Conservation (phyloP, 1,284 basidiomycete genomes). For the Schizophyllum commune region DNA sequence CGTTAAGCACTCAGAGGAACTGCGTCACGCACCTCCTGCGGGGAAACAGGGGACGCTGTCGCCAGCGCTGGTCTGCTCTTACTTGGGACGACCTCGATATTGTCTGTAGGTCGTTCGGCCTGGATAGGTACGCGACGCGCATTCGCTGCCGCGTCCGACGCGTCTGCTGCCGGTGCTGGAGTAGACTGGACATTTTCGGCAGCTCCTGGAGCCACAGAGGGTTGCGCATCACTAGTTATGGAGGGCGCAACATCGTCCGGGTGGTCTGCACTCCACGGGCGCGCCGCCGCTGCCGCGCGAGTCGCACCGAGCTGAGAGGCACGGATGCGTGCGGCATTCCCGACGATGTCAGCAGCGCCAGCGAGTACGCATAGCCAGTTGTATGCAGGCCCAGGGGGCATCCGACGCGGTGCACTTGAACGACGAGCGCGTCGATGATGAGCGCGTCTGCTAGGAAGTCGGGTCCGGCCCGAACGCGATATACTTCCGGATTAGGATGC, state of each 20-base stretch:
- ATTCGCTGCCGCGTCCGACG: neutral
- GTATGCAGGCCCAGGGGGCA: slow-evolving; percentile 63
- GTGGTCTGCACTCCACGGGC: neutral
- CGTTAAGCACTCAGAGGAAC: neutral
- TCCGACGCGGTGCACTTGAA: slow-evolving; percentile 16
- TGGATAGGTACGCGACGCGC: neutral
- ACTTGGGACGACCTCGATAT: neutral
- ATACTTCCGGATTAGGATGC: no score
- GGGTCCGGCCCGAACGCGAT: no score
- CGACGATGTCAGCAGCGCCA: slow-evolving; percentile 49
- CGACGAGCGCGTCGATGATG: neutral
- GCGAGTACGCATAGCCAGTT: slow-evolving; percentile 64
- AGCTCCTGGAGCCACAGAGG: neutral
- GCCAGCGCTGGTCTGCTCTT: no score
- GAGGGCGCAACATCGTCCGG: no score
- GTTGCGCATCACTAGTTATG: no score
- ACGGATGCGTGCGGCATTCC: slow-evolving; percentile 52
- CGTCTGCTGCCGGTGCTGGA: neutral
- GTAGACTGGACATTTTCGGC: neutral
- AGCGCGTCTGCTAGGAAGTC: no score
- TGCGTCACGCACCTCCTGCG: neutral
- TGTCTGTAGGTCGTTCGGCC: neutral
- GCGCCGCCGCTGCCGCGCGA: neutral
- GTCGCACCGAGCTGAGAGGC: slow-evolving; percentile 35
- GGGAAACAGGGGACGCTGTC: no score